These are phyloP conservation scores for Cardiospermum halicacabum DNA, from an alignment of 345 rosid genomes.

Conservation along the genomic window DNA sequence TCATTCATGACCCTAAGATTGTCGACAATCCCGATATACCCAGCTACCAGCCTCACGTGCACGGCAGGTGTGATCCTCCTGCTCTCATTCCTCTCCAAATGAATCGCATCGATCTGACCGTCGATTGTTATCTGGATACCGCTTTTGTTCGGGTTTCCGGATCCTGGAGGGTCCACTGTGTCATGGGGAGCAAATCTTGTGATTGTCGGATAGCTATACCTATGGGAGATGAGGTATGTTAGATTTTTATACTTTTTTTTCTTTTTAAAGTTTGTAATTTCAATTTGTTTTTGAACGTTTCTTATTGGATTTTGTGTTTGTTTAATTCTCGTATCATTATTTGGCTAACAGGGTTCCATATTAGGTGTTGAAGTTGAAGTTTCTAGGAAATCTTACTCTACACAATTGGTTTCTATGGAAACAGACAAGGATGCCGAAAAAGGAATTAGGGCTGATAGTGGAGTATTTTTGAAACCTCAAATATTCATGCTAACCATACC, in stretches of 20 bases:
- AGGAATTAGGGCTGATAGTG: slow-evolving; percentile 37
- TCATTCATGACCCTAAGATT: slow-evolving; percentile 66
- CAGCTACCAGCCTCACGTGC: slow-evolving; percentile 95
- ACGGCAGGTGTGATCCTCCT: slow-evolving; percentile 89
- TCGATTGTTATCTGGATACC: slow-evolving; percentile 57
- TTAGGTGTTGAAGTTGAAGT: slow-evolving; percentile 89
- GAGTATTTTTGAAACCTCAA: slow-evolving; percentile 60
- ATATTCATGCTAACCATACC: slow-evolving; percentile 75
- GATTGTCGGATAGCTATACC: slow-evolving; percentile 86
- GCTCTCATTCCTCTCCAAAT: slow-evolving; percentile 86
- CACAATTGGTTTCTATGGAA: slow-evolving; percentile 39
- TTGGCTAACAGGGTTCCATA: slow-evolving; percentile 96
- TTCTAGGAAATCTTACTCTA: slow-evolving; percentile 52
- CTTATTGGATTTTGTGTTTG: background rate
- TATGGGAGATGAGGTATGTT: slow-evolving; percentile 84
- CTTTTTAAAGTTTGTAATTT: too few species aligned
- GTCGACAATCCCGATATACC: slow-evolving; percentile 95
- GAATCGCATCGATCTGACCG: slow-evolving; percentile 62
- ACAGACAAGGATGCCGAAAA: slow-evolving; percentile 43
- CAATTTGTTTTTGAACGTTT: background rate
- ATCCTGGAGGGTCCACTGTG: slow-evolving; percentile 84
- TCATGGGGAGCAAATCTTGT: slow-evolving; percentile 82
- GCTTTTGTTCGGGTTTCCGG: slow-evolving; percentile 57
- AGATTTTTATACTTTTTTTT: too few species aligned
- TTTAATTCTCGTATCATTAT: slow-evolving; percentile 22